A percentile compares a stretch with the other conserved stretches of the same genome.
Conservation (phyloP, 2,329 filamentous ascomycete species). For the Dactylellina sp. region DNA sequence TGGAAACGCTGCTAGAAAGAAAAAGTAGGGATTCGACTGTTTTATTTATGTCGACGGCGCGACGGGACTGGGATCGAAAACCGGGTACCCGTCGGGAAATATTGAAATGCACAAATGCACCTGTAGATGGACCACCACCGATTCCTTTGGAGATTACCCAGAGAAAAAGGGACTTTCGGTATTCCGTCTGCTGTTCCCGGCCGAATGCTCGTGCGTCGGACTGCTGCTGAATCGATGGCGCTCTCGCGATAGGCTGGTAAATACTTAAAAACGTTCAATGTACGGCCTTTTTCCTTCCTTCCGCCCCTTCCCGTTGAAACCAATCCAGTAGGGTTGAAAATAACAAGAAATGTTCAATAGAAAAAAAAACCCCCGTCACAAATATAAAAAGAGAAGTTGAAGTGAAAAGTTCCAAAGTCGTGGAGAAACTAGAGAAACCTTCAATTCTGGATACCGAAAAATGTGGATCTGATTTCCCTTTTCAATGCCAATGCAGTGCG, state of each 20-base stretch:
- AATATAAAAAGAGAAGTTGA: conserved; percentile 7
- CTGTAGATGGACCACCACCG: background rate
- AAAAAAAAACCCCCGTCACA: background rate
- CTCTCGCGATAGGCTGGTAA: background rate
- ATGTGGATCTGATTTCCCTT: conserved; percentile 54
- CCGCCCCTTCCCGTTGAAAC: conserved; percentile 15
- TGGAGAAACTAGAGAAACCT: conserved; percentile 15
- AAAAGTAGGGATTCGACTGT: background rate
- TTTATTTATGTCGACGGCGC: background rate
- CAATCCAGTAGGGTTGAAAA: background rate
- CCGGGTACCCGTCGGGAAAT: conserved; percentile 18
- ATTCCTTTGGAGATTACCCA: conserved; percentile 1
- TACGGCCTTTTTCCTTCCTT: conserved; percentile 16
- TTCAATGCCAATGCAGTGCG: conserved; percentile 27
- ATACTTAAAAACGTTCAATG: no score
- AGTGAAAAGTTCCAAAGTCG: background rate
- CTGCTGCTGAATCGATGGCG: background rate
- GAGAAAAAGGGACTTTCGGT: background rate
- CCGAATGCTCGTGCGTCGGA: background rate
- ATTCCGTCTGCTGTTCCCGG: background rate
- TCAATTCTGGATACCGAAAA: conserved; percentile 24
- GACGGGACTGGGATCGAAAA: conserved; percentile 10
- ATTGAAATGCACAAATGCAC: background rate
- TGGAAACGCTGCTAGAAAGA: background rate
- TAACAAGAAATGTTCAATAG: background rate